Evolutionary conservation across 2,329 filamentous ascomycete species (phyloP).

Genomic region (Hypoxylon sp.): DNA sequence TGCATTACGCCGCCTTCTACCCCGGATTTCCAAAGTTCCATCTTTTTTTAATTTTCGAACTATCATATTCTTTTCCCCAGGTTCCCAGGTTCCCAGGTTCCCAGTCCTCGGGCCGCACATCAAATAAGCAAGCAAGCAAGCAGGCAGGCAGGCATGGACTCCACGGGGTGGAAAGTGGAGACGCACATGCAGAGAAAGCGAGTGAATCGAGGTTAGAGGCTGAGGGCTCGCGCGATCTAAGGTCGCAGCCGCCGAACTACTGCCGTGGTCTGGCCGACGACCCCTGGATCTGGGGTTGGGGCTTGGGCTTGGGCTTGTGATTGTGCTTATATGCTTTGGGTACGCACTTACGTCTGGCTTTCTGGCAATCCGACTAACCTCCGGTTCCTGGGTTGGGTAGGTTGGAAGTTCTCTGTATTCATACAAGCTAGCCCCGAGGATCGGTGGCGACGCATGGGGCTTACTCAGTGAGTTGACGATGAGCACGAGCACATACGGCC

Average conservation of each 20-base stretch:
- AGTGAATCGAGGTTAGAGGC: background rate
- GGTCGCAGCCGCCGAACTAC: constrained; percentile 13
- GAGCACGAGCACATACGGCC: background rate
- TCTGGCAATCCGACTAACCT: background rate
- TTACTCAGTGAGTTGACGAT: background rate
- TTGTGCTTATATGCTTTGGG: background rate
- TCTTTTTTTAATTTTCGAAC: no score
- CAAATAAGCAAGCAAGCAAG: no score
- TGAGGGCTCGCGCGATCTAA: background rate
- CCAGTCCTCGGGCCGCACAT: no score
- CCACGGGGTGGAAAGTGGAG: constrained; percentile 2
- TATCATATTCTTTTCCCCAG: background rate
- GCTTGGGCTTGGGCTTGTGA: background rate
- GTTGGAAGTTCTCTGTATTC: background rate
- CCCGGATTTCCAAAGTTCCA: background rate
- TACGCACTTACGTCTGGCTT: background rate
- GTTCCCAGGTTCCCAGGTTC: background rate
- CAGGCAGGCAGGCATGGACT: background rate
- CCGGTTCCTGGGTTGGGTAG: background rate
- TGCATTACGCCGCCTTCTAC: background rate
- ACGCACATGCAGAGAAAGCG: background rate
- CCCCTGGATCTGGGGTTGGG: constrained; percentile 4
- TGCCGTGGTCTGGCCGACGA: constrained; percentile 18
- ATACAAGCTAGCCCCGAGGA: background rate
- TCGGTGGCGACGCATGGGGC: background rate